These are phyloP conservation scores for Colletotrichum costaricense DNA, from an alignment of 2,329 filamentous ascomycete species.

Conservation along the genomic window DNA sequence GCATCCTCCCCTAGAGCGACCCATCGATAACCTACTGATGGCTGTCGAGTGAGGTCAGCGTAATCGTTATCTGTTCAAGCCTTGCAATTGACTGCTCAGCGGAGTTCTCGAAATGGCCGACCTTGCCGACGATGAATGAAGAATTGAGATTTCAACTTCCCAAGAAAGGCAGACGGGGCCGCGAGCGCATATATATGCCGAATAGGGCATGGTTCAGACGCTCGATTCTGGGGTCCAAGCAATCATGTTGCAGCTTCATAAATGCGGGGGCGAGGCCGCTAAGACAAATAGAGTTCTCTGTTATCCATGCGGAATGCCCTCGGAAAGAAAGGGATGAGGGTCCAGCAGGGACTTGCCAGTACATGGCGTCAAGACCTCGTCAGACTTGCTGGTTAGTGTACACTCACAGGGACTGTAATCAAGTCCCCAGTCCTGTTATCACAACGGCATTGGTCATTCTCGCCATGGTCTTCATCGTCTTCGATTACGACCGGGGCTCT, in stretches of 20 bases:
- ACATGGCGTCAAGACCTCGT: neutral
- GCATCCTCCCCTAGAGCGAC: slow-evolving; percentile 34
- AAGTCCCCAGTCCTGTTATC: neutral
- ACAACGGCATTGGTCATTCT: too few relatives aligned
- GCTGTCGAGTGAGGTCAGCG: too few relatives aligned
- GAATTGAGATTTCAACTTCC: neutral
- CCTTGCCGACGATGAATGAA: neutral
- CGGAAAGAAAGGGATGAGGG: neutral
- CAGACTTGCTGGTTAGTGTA: neutral
- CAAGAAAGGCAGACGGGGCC: slow-evolving; percentile 12
- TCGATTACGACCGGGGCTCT: neutral
- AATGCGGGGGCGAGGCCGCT: slow-evolving; percentile 5
- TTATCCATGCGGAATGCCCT: neutral
- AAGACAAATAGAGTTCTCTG: slow-evolving; percentile 3
- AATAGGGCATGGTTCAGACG: slow-evolving; percentile 15
- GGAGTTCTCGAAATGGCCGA: neutral
- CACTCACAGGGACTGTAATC: neutral
- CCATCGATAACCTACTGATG: slow-evolving; percentile 12
- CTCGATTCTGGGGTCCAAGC: neutral
- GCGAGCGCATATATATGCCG: slow-evolving; percentile 32
- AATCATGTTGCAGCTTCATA: neutral
- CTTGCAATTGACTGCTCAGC: neutral
- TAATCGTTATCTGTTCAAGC: neutral
- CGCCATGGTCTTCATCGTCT: neutral
- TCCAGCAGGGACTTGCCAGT: neutral